Evolutionary conservation across 495 filamentous ascomycete genomes (phyloP).

Genomic region (Aspergillus coremiiformis): DNA sequence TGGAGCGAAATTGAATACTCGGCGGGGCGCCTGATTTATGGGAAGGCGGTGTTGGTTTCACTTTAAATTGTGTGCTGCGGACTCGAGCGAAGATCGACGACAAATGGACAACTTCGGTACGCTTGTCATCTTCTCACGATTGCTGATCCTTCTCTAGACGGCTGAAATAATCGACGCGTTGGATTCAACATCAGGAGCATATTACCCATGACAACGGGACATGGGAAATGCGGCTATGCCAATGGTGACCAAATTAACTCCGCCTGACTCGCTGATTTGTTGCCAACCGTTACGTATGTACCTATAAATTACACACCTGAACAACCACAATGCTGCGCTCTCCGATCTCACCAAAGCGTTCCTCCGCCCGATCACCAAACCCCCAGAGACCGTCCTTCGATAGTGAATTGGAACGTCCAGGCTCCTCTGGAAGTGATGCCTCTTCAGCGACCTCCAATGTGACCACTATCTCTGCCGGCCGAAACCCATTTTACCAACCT

Average conservation of each 20-base stretch:
- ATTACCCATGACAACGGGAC: not conserved
- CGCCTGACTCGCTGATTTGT: not conserved
- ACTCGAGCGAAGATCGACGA: constrained; percentile 8
- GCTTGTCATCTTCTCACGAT: not conserved
- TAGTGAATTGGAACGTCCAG: constrained; percentile 33
- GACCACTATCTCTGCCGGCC: constrained; percentile 36
- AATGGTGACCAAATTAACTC: not conserved
- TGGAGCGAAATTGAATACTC: not conserved
- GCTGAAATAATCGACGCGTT: not conserved
- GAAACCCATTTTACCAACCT: constrained; percentile 13
- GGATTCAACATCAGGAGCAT: not conserved
- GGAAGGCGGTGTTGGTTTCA: constrained; percentile 4
- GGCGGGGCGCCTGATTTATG: constrained; percentile 9
- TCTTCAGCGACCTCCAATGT: constrained; percentile 42
- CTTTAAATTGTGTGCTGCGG: not conserved
- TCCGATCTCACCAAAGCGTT: constrained; percentile 26
- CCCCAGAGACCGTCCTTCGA: constrained; percentile 28
- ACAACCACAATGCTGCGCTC: constrained; percentile 23
- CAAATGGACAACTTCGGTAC: not conserved
- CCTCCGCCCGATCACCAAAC: constrained; percentile 13
- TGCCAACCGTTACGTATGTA: not conserved
- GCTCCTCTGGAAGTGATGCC: constrained; percentile 47
- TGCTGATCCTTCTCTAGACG: constrained; percentile 6
- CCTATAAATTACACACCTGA: not conserved
- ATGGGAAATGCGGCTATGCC: not conserved